phyloP scores from a whole-genome alignment of 352 stramenopile species.

The Pseudoperonospora humuli region DNA sequence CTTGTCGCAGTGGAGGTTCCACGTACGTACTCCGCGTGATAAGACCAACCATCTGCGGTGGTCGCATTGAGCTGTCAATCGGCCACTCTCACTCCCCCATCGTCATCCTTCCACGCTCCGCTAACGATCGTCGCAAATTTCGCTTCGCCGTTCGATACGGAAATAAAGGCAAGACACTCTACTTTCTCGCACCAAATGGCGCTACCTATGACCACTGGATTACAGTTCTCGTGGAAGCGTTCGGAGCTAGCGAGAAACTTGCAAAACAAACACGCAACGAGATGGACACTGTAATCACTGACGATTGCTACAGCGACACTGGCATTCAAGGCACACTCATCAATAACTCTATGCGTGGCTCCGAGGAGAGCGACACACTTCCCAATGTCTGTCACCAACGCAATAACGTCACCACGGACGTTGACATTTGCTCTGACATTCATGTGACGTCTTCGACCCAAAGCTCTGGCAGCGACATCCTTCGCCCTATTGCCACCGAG shows the following conservation, averaged over 20 bases:
- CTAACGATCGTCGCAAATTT: slow-evolving; percentile 4
- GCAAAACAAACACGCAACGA: not conserved
- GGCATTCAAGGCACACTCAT: no score
- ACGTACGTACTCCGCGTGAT: slow-evolving; percentile 9
- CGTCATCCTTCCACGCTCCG: slow-evolving; percentile 1
- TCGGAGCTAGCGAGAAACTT: not conserved
- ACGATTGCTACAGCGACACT: not conserved
- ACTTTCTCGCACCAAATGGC: slow-evolving; percentile 1
- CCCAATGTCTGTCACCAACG: no score
- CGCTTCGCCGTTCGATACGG: slow-evolving; percentile 10
- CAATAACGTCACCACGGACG: no score
- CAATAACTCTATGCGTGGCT: no score
- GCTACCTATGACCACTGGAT: slow-evolving; percentile 6
- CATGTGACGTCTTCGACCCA: no score
- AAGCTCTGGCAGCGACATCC: no score
- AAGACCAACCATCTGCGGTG: slow-evolving; percentile 1
- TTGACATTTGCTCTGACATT: no score
- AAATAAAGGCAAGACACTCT: slow-evolving; percentile 2
- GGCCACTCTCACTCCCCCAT: slow-evolving; percentile 1
- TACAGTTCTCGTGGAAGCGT: slow-evolving; percentile 1
- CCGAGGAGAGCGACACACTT: no score
- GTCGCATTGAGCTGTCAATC: slow-evolving; percentile 5
- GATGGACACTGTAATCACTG: slow-evolving; percentile 26
- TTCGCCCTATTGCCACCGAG: no score
- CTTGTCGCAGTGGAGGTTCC: not conserved